Evolutionary conservation across 2,329 filamentous ascomycete species (phyloP), one percentile per base, ranked within the genome.

Genomic region (Penicillium palitans): DNA sequence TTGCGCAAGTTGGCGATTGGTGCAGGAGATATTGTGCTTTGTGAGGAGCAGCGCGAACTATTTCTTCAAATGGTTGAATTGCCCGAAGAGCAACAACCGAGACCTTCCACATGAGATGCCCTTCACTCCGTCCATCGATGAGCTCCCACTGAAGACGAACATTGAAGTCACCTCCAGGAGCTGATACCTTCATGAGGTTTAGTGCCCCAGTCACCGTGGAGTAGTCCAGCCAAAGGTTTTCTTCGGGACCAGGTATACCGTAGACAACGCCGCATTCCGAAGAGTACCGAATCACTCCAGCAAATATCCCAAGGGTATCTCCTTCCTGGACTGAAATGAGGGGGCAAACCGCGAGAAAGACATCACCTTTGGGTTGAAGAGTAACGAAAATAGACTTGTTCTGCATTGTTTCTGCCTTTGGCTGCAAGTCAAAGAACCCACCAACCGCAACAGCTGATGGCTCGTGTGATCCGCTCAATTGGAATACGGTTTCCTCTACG

Each of bases 341-440:
- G 7, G 60, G 37, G 27, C 47, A 64, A 48, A 59, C 52, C 2
- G 19, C 24, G 3, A 63, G 24, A 35, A 53, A 54, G 6, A 17
- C 24, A 13, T 54, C 39, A 19, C 58, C 45, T 55, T 60, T 57
- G 6, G 58, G 58, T 31, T 45, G 33, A 19, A 65, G 29, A 21
- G 46, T 55, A 12, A 60, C 24, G 33, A 63, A 63, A 5, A 57
- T 45, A 51, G 62, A 63, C 45, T 63, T 65, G 25, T 65, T 52
- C 35, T 41, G 15, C 37, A 24, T 54, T 51, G 25, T 24, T 39
- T 59, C 56, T 52, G 25, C 31, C 31, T 39, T 24, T 46, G 39
- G 41, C n/a, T 59, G 19, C 21, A 58, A 52, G 61, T 59, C 52
- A 59, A 58, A 47, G 31, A 52, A 54, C 53, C 50, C 55, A 58